phyloP scores from a whole-genome alignment of 1,284 basidiomycete species.

The Apiotrichum siamense region DNA sequence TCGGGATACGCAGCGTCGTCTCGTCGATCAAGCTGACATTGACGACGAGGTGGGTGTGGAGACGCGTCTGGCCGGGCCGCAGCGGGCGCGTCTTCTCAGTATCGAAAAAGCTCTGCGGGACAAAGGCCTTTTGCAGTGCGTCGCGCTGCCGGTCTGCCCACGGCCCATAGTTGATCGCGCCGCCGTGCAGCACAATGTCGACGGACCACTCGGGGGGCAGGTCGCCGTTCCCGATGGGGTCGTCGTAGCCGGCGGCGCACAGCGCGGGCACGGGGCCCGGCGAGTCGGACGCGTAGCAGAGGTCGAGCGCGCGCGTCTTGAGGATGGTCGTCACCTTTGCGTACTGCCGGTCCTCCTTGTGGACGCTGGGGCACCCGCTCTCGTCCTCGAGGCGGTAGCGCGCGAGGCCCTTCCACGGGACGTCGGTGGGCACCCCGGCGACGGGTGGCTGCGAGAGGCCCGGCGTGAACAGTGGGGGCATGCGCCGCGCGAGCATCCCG shows the following conservation, averaged over 20 bases:
- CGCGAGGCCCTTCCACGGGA: conserved; percentile 49
- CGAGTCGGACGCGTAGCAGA: conserved; percentile 75
- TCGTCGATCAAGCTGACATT: conserved; percentile 72
- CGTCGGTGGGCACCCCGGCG: conserved; percentile 32
- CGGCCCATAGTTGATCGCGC: conserved; percentile 74
- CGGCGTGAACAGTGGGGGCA: conserved; percentile 34
- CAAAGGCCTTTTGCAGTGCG: conserved; percentile 71
- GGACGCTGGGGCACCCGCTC: conserved; percentile 2
- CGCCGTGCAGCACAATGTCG: conserved; percentile 70
- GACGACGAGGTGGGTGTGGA: conserved; percentile 70
- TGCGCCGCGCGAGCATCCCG: conserved; percentile 31
- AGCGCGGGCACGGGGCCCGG: conserved; percentile 44
- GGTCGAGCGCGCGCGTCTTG: conserved; percentile 65
- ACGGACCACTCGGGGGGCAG: conserved; percentile 86
- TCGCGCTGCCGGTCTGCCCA: conserved; percentile 86
- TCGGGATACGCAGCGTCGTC: conserved; percentile 72
- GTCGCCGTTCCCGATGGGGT: conserved; percentile 69
- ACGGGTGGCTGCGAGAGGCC: conserved; percentile 35
- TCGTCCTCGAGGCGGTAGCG: conserved; percentile 43
- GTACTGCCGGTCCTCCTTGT: conserved; percentile 58
- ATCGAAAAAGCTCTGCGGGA: conserved; percentile 70
- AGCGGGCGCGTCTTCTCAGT: conserved; percentile 55
- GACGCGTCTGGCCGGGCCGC: conserved; percentile 67
- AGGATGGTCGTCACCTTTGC: conserved; percentile 76
- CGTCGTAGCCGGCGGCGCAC: conserved; percentile 48